phyloP scores from a whole-genome alignment of 2,329 filamentous ascomycete genomes.

The Stylonectria norvegica region DNA sequence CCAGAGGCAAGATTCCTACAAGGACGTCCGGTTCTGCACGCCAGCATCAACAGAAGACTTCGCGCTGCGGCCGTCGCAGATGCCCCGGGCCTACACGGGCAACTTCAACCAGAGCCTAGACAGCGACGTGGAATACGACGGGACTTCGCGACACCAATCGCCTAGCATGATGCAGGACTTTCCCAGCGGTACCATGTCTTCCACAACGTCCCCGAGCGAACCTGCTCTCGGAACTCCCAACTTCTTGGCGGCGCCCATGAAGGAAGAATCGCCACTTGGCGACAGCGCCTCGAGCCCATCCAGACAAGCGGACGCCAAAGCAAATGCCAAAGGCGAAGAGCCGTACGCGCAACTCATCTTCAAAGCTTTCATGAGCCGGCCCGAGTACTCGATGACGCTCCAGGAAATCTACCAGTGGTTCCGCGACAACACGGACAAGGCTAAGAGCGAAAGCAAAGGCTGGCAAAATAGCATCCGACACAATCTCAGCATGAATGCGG shows the following conservation, averaged over 20 bases:
- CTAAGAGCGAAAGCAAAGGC: conserved; percentile 66
- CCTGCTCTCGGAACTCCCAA: conserved; percentile 11
- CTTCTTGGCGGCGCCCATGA: conserved; percentile 12
- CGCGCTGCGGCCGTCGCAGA: conserved; percentile 14
- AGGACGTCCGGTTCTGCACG: conserved; percentile 23
- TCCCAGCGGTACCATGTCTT: conserved; percentile 16
- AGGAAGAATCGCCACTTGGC: conserved; percentile 6
- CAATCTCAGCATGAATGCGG: conserved; percentile 92
- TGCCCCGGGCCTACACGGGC: conserved; percentile 17
- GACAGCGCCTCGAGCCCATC: too few species aligned
- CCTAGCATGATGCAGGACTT: conserved; percentile 10
- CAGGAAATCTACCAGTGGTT: conserved; percentile 94
- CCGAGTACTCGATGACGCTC: conserved; percentile 68
- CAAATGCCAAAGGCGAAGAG: too few species aligned
- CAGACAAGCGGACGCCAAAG: too few species aligned
- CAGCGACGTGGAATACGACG: conserved; percentile 17
- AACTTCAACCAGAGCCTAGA: conserved; percentile 16
- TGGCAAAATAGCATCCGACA: conserved; percentile 97
- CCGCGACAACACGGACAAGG: conserved; percentile 73
- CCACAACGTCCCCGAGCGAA: conserved; percentile 19
- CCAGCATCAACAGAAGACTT: conserved; percentile 23
- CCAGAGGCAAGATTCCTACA: conserved; percentile 20
- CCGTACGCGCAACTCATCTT: conserved; percentile 84
- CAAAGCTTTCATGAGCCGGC: conserved; percentile 65
- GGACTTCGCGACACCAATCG: conserved; percentile 12